Evolutionary conservation across 2,329 filamentous ascomycete species (phyloP), one percentile per base, ranked within the genome.

Genomic region (Epichloe elymi): DNA sequence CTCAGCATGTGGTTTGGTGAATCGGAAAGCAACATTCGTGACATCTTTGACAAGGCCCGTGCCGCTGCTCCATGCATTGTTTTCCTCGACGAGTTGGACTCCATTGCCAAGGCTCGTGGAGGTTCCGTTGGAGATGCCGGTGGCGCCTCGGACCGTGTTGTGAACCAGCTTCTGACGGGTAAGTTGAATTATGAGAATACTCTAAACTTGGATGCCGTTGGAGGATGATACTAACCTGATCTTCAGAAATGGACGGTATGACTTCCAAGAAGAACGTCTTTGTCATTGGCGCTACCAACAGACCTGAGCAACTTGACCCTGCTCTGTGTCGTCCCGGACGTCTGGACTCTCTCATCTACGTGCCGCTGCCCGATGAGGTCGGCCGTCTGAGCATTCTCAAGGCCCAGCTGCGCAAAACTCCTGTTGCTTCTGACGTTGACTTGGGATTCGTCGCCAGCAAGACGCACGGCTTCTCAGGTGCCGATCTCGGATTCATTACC

Each of bases 231-330:
- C 74, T 82, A 70, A 80, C 61, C 43, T 10, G 45, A 33, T 20
- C 11, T 19, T 15, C 56, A 86, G 88, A 97, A 81, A 96, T 97
- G 91, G 91, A 97, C 61, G 91, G 91, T 63, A 97, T 97, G 91
- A 97, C 91, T 44, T 96, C 91, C 39, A 98, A 98, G 87, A 98
- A 98, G 86, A 98, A 98, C 69, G 93, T 98, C 58, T 98, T 98
- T 73, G 93, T 98, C 58, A 98, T 98, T 62, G 93, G 93, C 69
- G 93, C 93, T 44, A 98, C 93, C 71, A 98, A 98, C 78, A 82
- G 93, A 75, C 93, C 93, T 42, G 93, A 98, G 76, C 93, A 97
- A 76, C 86, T 98, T 54, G 93, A 98, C 70, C 93, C 93, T 67
- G 93, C 93, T 61, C 80, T 98, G 61, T 96, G 91, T 80, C 90